A percentile compares a stretch with the other conserved stretches of the same genome.
Conservation (phyloP, 352 stramenopile genomes). For the Phytophthora hibernalis region DNA sequence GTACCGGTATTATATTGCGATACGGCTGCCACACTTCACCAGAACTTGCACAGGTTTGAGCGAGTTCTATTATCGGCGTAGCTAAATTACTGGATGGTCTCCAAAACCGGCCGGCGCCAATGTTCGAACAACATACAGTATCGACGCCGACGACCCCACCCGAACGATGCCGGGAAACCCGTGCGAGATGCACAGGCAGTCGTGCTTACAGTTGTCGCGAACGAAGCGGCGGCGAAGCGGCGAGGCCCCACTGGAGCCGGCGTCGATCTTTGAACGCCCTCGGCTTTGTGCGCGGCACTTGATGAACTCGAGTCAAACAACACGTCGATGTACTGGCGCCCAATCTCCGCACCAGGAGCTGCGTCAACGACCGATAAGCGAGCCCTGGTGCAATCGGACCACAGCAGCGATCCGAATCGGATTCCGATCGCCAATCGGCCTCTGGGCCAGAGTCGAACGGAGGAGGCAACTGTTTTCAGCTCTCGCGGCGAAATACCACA, state of each 20-base stretch:
- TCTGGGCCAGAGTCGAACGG: too few relatives aligned
- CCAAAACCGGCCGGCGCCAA: conserved; percentile 3
- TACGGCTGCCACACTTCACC: background rate
- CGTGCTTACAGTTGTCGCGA: conserved; percentile 17
- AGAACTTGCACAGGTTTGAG: background rate
- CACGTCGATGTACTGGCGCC: conserved; percentile 10
- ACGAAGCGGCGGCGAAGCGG: too few relatives aligned
- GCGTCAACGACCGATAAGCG: conserved; percentile 2
- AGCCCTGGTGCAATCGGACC: conserved; percentile 15
- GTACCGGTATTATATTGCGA: too few relatives aligned
- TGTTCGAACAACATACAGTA: background rate
- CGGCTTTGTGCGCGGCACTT: conserved; percentile 20
- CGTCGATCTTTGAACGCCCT: conserved; percentile 22
- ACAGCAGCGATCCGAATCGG: conserved; percentile 7
- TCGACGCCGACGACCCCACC: background rate
- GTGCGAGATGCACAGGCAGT: background rate
- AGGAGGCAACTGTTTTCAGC: conserved; percentile 29
- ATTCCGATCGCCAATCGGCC: background rate
- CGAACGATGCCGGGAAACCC: conserved; percentile 2
- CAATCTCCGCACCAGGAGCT: too few relatives aligned
- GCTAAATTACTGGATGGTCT: conserved; percentile 6
- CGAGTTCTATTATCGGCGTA: background rate
- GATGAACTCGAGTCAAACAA: conserved; percentile 23
- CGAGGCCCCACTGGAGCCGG: conserved; percentile 9
- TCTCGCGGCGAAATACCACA: conserved; percentile 27